Percentiles rank a stretch among this genome's conserved stretches.
phyloP scores from a whole-genome alignment of 129 eudicot genomes.

The Glebionis coronaria region DNA sequence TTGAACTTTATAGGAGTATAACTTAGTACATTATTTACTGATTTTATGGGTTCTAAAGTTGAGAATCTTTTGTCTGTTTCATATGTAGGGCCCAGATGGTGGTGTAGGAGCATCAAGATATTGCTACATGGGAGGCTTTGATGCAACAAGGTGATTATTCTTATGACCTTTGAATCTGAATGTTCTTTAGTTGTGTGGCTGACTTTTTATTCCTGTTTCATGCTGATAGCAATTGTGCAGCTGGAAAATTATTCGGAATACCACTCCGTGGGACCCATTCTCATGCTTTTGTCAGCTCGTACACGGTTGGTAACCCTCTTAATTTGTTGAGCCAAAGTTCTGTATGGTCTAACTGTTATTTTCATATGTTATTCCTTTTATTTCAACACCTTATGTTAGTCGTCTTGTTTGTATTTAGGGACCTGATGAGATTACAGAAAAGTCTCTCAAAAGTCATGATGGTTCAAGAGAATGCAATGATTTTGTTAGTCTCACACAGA shows the following conservation, averaged over 20 bases:
- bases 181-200: neutral
- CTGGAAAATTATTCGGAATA: conserved; percentile 96
- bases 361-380: neutral
- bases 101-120: conserved; percentile 94
- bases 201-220: conserved; percentile 16
- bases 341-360: neutral
- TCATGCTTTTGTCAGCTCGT: conserved; percentile 95
- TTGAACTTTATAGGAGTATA: conserved; percentile 1
- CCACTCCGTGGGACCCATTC: conserved; percentile 99
- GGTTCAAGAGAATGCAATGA: conserved; percentile 72
- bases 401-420: conserved; percentile 49
- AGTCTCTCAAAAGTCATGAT: conserved; percentile 62
- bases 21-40: neutral
- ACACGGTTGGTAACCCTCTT: conserved; percentile 49
- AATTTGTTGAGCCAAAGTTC: conserved; percentile 17
- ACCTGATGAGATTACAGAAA: conserved; percentile 85
- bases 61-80: conserved; percentile 3
- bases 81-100: conserved; percentile 87
- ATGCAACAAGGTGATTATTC: conserved; percentile 83
- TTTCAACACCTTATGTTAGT: conserved; percentile 8
- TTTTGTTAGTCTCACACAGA: conserved; percentile 73
- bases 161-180: neutral
- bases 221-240: conserved; percentile 86
- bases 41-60: neutral
- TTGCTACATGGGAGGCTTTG: conserved; percentile 98